Conservation (phyloP, 495 filamentous ascomycete genomes). For the Penicillium pulvis region DNA sequence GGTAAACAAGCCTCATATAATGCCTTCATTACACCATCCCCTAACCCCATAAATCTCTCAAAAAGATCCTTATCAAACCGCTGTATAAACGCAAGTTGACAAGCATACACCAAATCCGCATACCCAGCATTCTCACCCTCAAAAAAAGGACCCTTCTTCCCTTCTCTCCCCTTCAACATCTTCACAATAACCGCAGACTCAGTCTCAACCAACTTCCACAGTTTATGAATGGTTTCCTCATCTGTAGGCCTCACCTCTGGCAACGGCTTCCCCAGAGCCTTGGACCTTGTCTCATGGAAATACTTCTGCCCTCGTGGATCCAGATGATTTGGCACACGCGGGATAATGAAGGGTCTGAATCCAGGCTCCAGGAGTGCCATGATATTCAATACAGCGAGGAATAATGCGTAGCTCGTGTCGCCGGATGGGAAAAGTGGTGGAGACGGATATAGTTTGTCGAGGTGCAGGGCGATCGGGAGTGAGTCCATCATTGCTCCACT, state of each 20-base stretch:
- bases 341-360: conserved; percentile 15
- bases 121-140: conserved; percentile 27
- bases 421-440: conserved; percentile 34
- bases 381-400: conserved; percentile 14
- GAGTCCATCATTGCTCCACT: conserved; percentile 37
- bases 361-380: conserved; percentile 1
- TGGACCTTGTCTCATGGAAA: conserved; percentile 29
- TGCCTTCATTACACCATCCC: conserved; percentile 22
- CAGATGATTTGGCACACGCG: conserved; percentile 19
- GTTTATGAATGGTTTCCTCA: conserved; percentile 3
- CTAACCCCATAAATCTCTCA: conserved; percentile 21
- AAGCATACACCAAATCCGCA: conserved; percentile 24
- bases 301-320: conserved; percentile 31
- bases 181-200: conserved; percentile 14
- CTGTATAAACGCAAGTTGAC: conserved; percentile 24
- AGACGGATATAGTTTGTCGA: conserved; percentile 34
- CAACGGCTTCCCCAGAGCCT: conserved; percentile 29
- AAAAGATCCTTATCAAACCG: conserved; percentile 25
- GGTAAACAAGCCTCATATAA: conserved; percentile 33
- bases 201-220: conserved; percentile 19
- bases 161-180: conserved; percentile 25
- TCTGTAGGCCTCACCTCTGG: conserved; percentile 26
- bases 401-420: conserved; percentile 26
- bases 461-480: conserved; percentile 33
- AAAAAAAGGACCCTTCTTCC: conserved; percentile 27